These are phyloP conservation scores for Cordyceps militaris DNA, from an alignment of 2,329 filamentous ascomycete species.

Conservation along the genomic window DNA sequence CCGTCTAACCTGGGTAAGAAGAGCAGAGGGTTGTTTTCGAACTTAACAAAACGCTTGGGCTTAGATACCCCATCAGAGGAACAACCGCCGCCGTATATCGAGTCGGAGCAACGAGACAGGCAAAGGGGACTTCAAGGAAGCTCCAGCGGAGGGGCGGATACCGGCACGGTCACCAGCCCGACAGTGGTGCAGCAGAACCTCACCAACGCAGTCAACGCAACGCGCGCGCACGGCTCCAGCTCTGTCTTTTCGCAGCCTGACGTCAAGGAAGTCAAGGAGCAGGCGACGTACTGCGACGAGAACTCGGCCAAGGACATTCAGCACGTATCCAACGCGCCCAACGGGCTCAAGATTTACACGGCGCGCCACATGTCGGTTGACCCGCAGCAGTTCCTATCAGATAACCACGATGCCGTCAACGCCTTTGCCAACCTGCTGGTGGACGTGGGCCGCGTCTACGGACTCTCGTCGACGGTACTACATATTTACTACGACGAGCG, in stretches of 20 bases:
- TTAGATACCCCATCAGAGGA: slow-evolving; percentile 47
- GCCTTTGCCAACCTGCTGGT: slow-evolving; percentile 62
- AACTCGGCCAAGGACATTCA: slow-evolving; percentile 65
- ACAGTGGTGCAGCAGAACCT: slow-evolving; percentile 62
- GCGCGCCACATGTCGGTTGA: slow-evolving; percentile 45
- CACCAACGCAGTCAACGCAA: slow-evolving; percentile 69
- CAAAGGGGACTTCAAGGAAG: slow-evolving; percentile 14
- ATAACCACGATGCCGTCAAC: slow-evolving; percentile 57
- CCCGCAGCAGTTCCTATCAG: slow-evolving; percentile 47
- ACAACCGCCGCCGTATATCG: slow-evolving; percentile 27
- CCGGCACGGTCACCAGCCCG: slow-evolving; percentile 52
- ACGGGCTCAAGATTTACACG: slow-evolving; percentile 69
- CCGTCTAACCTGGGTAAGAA: slow-evolving; percentile 30
- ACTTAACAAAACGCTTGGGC: slow-evolving; percentile 59
- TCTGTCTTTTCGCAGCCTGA: slow-evolving; percentile 65
- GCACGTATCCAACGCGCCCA: slow-evolving; percentile 62
- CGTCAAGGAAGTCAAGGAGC: slow-evolving; percentile 70
- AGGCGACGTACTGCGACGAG: slow-evolving; percentile 79
- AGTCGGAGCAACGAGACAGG: background rate
- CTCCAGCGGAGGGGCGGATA: slow-evolving; percentile 29
- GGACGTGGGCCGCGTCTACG: slow-evolving; percentile 66
- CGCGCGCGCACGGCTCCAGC: slow-evolving; percentile 67
- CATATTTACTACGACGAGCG: slow-evolving; percentile 82
- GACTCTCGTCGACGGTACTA: slow-evolving; percentile 58
- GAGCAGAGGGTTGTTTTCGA: slow-evolving; percentile 58